Conservation (phyloP, 805 yeast genomes). For the Monosporozyma servazzii region DNA sequence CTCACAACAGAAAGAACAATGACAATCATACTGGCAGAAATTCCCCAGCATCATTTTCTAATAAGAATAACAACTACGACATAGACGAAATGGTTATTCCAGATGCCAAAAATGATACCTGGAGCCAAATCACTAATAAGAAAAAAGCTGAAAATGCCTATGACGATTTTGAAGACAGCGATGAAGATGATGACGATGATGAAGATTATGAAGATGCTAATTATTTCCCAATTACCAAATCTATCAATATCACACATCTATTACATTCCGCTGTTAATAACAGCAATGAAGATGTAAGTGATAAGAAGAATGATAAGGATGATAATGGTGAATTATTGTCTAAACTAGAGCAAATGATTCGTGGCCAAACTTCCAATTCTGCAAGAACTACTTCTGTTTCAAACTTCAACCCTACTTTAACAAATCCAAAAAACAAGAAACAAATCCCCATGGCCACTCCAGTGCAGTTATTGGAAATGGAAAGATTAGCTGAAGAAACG, state of each 20-base stretch:
- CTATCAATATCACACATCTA: slow-evolving; percentile 30
- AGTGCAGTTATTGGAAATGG: slow-evolving; percentile 69
- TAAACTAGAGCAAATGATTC: slow-evolving; percentile 19
- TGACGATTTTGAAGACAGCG: slow-evolving; percentile 2
- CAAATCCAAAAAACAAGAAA: slow-evolving; percentile 16
- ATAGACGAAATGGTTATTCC: slow-evolving; percentile 69
- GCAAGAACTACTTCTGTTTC: slow-evolving; percentile 12
- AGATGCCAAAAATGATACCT: slow-evolving; percentile 37
- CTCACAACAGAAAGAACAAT: slow-evolving; percentile 49
- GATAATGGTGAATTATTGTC: slow-evolving; percentile 6
- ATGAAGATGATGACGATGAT: slow-evolving; percentile 5
- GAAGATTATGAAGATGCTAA: slow-evolving; percentile 12
- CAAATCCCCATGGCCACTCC: slow-evolving; percentile 59
- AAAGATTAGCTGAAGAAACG: slow-evolving; percentile 46
- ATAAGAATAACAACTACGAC: slow-evolving; percentile 38
- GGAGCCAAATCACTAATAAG: slow-evolving; percentile 36
- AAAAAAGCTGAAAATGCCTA: slow-evolving; percentile 2
- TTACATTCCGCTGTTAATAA: slow-evolving; percentile 22
- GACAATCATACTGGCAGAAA: background rate
- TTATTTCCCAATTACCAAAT: slow-evolving; percentile 28
- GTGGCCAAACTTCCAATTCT: slow-evolving; percentile 9
- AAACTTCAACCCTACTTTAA: slow-evolving; percentile 9
- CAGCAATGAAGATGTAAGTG: slow-evolving; percentile 4
- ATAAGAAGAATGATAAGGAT: slow-evolving; percentile 4
- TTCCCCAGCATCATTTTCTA: background rate